Evolutionary conservation across 176 grass and related monocot genomes (phyloP).

Genomic region (Carex littledalei): DNA sequence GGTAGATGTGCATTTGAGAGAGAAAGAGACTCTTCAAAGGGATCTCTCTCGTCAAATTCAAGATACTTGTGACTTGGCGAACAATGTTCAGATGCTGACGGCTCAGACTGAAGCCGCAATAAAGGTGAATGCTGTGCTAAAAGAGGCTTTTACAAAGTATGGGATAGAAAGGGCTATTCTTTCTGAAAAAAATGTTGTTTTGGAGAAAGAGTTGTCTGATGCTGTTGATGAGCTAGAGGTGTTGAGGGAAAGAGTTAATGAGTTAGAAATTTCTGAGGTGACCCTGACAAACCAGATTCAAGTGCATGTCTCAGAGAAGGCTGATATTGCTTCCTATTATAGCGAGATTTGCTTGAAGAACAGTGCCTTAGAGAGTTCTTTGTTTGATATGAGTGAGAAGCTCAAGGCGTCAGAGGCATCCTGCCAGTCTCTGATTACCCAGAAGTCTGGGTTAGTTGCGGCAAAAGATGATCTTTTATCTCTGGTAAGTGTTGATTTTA

Average conservation of each 20-base stretch:
- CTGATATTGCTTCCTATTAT: slow-evolving; percentile 16
- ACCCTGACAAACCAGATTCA: slow-evolving; percentile 24
- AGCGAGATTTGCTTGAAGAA: slow-evolving; percentile 29
- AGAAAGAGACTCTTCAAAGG: slow-evolving; percentile 62
- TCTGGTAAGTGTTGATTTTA: slow-evolving; percentile 13
- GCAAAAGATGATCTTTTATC: slow-evolving; percentile 30
- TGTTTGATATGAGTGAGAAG: slow-evolving; percentile 17
- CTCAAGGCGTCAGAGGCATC: slow-evolving; percentile 27
- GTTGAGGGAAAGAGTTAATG: slow-evolving; percentile 47
- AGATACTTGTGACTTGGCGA: slow-evolving; percentile 53
- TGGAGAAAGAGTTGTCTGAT: slow-evolving; percentile 73
- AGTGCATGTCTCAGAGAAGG: slow-evolving; percentile 19
- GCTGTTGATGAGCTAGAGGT: slow-evolving; percentile 56
- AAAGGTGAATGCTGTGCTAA: slow-evolving; percentile 48
- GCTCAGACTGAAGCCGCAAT: slow-evolving; percentile 39
- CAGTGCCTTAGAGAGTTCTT: slow-evolving; percentile 29
- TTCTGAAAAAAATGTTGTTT: slow-evolving; percentile 56
- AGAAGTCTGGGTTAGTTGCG: slow-evolving; percentile 25
- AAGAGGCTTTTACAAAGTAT: slow-evolving; percentile 64
- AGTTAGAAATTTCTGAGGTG: slow-evolving; percentile 43
- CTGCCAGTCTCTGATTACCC: slow-evolving; percentile 26
- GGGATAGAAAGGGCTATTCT: slow-evolving; percentile 71
- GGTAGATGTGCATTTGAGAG: slow-evolving; percentile 46
- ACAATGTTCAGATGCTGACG: slow-evolving; percentile 36
- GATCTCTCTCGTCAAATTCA: slow-evolving; percentile 54